Base-by-base conservation (phyloP, 192 early-diverging fungal genomes). In the Chytriomyces hyalinus region DNA sequence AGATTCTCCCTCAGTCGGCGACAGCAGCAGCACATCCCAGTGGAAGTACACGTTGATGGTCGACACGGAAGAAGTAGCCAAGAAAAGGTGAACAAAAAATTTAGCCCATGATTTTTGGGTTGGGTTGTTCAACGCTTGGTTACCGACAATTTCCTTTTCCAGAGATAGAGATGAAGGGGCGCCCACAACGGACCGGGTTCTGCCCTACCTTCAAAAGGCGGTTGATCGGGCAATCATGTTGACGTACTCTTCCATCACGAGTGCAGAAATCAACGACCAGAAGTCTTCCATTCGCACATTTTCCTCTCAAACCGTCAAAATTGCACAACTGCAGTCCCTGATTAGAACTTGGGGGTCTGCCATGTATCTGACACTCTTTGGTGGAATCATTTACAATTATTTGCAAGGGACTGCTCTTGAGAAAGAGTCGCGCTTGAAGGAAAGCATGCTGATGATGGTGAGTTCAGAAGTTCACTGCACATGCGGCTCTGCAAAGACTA, bases 371-470 rank as follows among this genome's bases (percentile, higher is more conserved):
- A 13, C 36, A 4, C 24, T 64, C n/a, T 64, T 64, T 64, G 62
- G 62, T 28, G 22, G 11, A 13, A 24, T 64, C 22, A 64, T 36
- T 10, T 36, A 36, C 36, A 36, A 36, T 36, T 36, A 36, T 36
- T 36, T 36, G 36, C 36, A 36, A 36, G 36, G 36, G 36, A 36
- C 36, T 36, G 36, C 36, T 36, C 36, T 36, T 36, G 62, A 64
- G n/a, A 64, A 64, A 24, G 22, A 64, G 36, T 20, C 20, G 11
- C 62, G 62, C 36, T 24, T 64, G 24, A 64, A 64, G 22, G 62
- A 64, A 24, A 20, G 17, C 22, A 20, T 64, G 11, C 36, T 20
- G 62, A 64, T 64, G 62, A 64, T 64, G 62, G 62, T 64, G 11
- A 59, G 57, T 59, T 59, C 57, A 5, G 20, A 59, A 26, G 24